These are phyloP conservation scores for Diaporthe sp. DNA, from an alignment of 2,329 filamentous ascomycete species.

Conservation along the genomic window DNA sequence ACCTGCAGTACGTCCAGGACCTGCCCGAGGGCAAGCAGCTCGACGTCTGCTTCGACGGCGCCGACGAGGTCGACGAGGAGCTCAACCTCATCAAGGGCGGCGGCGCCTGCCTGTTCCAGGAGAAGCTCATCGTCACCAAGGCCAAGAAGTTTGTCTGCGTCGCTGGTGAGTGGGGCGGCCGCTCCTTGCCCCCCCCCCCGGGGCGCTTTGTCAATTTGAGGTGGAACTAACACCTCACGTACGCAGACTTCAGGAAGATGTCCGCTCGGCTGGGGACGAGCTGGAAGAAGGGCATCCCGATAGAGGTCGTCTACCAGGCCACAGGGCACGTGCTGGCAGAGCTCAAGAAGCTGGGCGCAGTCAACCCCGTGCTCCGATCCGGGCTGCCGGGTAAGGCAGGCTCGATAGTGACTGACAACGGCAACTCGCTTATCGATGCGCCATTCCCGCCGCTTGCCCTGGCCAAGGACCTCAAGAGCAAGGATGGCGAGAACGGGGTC, in stretches of 20 bases:
- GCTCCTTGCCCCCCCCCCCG: too few species aligned
- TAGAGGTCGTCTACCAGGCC: constrained; percentile 91
- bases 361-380: constrained; percentile 76
- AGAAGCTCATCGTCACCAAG: constrained; percentile 91
- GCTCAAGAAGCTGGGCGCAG: constrained; percentile 78
- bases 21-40: constrained; percentile 70
- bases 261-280: constrained; percentile 77
- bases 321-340: constrained; percentile 80
- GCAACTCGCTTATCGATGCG: constrained; percentile 91
- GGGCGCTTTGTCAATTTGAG: background rate
- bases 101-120: constrained; percentile 96
- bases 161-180: constrained; percentile 66
- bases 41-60: constrained; percentile 95
- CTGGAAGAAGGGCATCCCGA: constrained; percentile 88
- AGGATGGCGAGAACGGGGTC: constrained; percentile 69
- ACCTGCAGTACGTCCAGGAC: constrained; percentile 81
- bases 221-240: background rate
- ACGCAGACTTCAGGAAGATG: constrained; percentile 87
- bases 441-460: constrained; percentile 82
- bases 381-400: constrained; percentile 82
- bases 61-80: constrained; percentile 94
- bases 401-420: constrained; percentile 83
- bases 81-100: constrained; percentile 98
- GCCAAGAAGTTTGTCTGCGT: constrained; percentile 90
- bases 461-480: constrained; percentile 58